Conservation (phyloP, 208 protist species). For the Trypanosoma caninum region DNA sequence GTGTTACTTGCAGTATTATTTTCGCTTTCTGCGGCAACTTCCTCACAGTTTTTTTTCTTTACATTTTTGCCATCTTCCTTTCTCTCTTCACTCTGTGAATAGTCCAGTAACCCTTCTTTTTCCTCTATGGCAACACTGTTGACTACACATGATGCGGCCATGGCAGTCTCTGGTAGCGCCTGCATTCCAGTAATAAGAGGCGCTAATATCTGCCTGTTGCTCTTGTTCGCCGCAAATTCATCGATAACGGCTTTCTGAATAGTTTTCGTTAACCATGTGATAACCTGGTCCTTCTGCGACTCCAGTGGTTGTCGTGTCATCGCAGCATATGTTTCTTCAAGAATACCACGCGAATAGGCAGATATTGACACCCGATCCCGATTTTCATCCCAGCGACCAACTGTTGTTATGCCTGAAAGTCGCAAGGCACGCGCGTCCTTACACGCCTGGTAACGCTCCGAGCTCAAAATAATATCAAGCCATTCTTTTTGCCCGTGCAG, state of each 20-base stretch:
- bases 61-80: constrained; percentile 5
- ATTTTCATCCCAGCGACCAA: constrained; percentile 73
- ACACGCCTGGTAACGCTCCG: constrained; percentile 60
- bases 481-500: constrained; percentile 46
- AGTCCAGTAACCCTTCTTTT: constrained; percentile 15
- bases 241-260: constrained; percentile 77
- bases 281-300: constrained; percentile 58
- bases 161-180: constrained; percentile 12
- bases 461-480: constrained; percentile 48
- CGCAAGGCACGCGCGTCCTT: constrained; percentile 65
- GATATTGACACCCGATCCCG: constrained; percentile 63
- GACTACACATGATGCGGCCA: constrained; percentile 14
- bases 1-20: background rate
- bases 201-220: constrained; percentile 18
- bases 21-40: background rate
- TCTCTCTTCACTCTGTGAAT: background rate
- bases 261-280: constrained; percentile 75
- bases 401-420: constrained; percentile 52
- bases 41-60: constrained; percentile 8
- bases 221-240: constrained; percentile 49
- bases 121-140: constrained; percentile 13
- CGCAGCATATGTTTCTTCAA: constrained; percentile 51
- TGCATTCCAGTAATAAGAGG: constrained; percentile 27
- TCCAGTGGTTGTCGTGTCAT: constrained; percentile 21
- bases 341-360: constrained; percentile 55